Evolutionary conservation across 306 rosid species (phyloP).

Genomic region (Fagus sylvatica): DNA sequence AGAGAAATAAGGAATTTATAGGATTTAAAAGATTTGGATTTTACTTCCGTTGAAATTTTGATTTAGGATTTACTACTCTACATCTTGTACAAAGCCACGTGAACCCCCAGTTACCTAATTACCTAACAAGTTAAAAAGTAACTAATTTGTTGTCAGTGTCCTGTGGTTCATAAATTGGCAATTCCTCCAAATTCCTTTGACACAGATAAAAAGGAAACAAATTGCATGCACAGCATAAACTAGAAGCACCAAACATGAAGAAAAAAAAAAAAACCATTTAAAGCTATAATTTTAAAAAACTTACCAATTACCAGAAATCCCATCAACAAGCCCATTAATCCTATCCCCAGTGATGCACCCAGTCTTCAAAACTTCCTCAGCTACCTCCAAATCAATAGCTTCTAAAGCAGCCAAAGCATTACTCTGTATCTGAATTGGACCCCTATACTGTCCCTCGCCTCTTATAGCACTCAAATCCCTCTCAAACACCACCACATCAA

Average conservation of each 20-base stretch:
- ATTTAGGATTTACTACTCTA: not conserved
- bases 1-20: not conserved
- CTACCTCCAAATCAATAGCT: slow-evolving; percentile 87
- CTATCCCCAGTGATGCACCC: slow-evolving; percentile 97
- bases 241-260: not conserved
- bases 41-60: too few species aligned
- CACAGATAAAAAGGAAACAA: not conserved
- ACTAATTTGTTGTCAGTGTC: not conserved
- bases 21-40: too few species aligned
- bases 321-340: slow-evolving; percentile 93
- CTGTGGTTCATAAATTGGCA: not conserved
- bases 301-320: slow-evolving; percentile 90
- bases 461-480: slow-evolving; percentile 89
- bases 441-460: slow-evolving; percentile 96
- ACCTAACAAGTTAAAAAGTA: not conserved
- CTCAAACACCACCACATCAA: slow-evolving; percentile 95
- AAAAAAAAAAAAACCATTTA: not conserved
- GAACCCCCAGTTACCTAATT: not conserved
- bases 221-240: not conserved
- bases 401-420: slow-evolving; percentile 98
- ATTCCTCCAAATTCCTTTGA: not conserved
- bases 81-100: not conserved
- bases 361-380: slow-evolving; percentile 81
- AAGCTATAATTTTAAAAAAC: slow-evolving; percentile 4
- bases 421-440: slow-evolving; percentile 98